Evolutionary conservation across 495 filamentous ascomycete species (phyloP).

Genomic region (Aspergillus baeticus): DNA sequence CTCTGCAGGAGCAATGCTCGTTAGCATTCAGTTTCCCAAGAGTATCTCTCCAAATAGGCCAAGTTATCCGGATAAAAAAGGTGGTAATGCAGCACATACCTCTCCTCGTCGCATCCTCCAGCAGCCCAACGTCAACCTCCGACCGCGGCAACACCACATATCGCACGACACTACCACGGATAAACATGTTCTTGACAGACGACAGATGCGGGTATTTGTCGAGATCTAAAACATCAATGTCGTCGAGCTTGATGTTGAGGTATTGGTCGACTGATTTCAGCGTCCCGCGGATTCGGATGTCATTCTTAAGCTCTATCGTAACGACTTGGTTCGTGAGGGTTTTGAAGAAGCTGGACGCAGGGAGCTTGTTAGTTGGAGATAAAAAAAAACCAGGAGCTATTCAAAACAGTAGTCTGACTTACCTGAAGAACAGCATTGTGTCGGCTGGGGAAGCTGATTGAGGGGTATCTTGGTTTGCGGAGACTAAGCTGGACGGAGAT

Average conservation of each 20-base stretch:
- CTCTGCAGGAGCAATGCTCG: constrained; percentile 31
- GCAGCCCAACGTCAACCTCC: constrained; percentile 81
- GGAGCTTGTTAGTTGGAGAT: neutral
- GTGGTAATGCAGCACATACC: constrained; percentile 51
- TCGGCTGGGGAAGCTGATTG: constrained; percentile 9
- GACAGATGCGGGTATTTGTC: constrained; percentile 88
- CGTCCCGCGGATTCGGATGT: constrained; percentile 90
- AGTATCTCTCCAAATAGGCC: too few relatives aligned
- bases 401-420: neutral
- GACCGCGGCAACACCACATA: constrained; percentile 90
- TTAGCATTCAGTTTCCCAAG: constrained; percentile 13
- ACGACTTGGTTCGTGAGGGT: constrained; percentile 96
- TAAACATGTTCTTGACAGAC: constrained; percentile 98
- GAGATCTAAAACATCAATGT: constrained; percentile 88
- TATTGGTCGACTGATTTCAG: constrained; percentile 98
- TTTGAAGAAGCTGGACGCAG: constrained; percentile 84
- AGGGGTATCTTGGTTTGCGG: constrained; percentile 5
- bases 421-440: constrained; percentile 53
- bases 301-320: constrained; percentile 98
- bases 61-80: neutral
- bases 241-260: constrained; percentile 97
- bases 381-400: neutral
- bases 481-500: neutral
- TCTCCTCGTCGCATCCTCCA: constrained; percentile 95
- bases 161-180: constrained; percentile 91